Evolutionary conservation across 1,284 basidiomycete genomes (phyloP).

Genomic region (Pterulicium gracile): DNA sequence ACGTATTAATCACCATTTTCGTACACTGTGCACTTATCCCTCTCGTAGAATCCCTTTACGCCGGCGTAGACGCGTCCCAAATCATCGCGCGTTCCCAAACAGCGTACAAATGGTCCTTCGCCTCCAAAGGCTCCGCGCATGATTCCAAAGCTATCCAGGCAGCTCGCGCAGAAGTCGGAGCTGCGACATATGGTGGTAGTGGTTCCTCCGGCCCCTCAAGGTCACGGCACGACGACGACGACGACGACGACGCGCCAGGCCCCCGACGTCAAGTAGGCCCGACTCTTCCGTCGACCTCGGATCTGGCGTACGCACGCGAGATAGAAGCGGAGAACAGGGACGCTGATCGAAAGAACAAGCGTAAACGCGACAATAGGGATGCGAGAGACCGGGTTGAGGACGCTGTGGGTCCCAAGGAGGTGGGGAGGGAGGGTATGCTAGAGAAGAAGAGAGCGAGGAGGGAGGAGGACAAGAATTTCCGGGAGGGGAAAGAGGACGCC

Average conservation of each 20-base stretch:
- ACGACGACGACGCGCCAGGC: constrained; percentile 2
- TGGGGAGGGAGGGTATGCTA: constrained; percentile 61
- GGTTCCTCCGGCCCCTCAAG: constrained; percentile 1
- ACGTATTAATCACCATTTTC: constrained; percentile 13
- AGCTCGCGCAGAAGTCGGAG: constrained; percentile 48
- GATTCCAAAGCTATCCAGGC: constrained; percentile 44
- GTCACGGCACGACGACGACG: constrained; percentile 8
- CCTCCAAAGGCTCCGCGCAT: constrained; percentile 28
- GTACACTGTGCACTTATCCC: constrained; percentile 3
- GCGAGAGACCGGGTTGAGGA: constrained; percentile 63
- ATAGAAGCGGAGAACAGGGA: constrained; percentile 33
- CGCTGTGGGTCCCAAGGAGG: constrained; percentile 58
- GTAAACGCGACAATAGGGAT: constrained; percentile 54
- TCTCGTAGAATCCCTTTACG: constrained; percentile 44
- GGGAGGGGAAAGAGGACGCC: constrained; percentile 57
- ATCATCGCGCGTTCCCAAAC: constrained; percentile 47
- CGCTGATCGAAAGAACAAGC: constrained; percentile 41
- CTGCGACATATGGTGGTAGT: constrained; percentile 38
- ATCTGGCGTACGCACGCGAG: constrained; percentile 57
- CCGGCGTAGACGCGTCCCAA: constrained; percentile 38
- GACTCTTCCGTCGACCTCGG: constrained; percentile 52
- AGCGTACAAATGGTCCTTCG: constrained; percentile 44
- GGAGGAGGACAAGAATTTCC: constrained; percentile 52
- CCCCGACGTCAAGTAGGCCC: constrained; percentile 44
- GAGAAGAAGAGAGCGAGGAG: constrained; percentile 64